Evolutionary conservation across 2,329 filamentous ascomycete genomes (phyloP), one percentile per base, ranked within the genome.

Genomic region (Colletotrichum sp.): DNA sequence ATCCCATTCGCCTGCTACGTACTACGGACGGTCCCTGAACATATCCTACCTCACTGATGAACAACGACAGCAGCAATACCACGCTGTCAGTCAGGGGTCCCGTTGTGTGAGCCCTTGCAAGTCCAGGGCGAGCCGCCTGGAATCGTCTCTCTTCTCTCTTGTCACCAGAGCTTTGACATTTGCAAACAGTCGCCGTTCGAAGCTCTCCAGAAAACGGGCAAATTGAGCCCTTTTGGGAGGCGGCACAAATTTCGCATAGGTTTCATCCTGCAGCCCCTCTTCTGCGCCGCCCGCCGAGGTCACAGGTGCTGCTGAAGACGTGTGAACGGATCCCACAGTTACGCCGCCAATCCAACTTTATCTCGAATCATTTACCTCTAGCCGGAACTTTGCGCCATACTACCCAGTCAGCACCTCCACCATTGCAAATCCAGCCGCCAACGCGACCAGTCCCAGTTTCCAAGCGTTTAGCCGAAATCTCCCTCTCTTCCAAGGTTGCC

Each of bases 161-260:
- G 38, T 28, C 55, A 24, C 13, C 15, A 26, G 16, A 57, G 68
- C 61, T 60, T 67, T 52, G 36, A 67, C 68, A 18, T 55, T 55
- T 24, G 63, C 71, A 72, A 67, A 72, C 61, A 61, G 32, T 32
- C 72, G 67, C 48, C 18, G 21, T 74, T 71, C 48, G 72, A 66
- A 34, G 43, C 43, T 21, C 67, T 21, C 34, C 24, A 28, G n/a
- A 13, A 68, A 34, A 32, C 16, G 36, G 71, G 30, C 30, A 38
- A 48, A 58, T 30, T 43, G 28, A 28, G 24, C 10, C 15, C 30
- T n/a, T 52, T 66, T 18, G 43, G 26, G 38, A 38, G 30, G 21
- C 13, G 9, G 26, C 65, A 26, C 13, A 67, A 21, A 36, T 67
- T 34, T 57, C 65, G 28, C 48, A 67, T 21, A 34, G 38, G 60